Conservation (phyloP, 2,329 filamentous ascomycete species). For the Ilyonectria sp. region DNA sequence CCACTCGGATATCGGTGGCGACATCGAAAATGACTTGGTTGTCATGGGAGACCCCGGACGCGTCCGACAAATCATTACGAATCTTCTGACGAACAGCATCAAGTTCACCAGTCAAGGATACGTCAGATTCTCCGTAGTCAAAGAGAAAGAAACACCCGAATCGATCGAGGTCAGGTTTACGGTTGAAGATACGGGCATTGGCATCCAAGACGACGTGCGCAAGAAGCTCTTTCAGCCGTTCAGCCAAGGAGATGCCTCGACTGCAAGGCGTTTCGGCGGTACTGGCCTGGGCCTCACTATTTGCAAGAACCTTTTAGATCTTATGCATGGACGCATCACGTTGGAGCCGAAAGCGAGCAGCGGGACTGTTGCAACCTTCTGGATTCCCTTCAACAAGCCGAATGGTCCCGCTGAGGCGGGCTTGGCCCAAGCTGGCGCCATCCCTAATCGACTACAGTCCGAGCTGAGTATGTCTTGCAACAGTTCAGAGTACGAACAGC, state of each 20-base stretch:
- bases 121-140: conserved; percentile 76
- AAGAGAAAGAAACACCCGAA: conserved; percentile 75
- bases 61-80: conserved; percentile 86
- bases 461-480: conserved; percentile 77
- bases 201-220: conserved; percentile 83
- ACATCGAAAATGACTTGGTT: conserved; percentile 77
- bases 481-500: conserved; percentile 74
- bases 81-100: conserved; percentile 83
- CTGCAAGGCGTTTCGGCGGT: conserved; percentile 83
- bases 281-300: conserved; percentile 86
- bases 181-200: conserved; percentile 85
- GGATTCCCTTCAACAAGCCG: conserved; percentile 83
- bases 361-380: conserved; percentile 83
- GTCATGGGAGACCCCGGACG: conserved; percentile 90
- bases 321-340: conserved; percentile 84
- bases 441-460: conserved; percentile 78
- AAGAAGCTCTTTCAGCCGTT: conserved; percentile 84
- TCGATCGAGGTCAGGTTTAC: conserved; percentile 78
- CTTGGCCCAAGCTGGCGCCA: conserved; percentile 73
- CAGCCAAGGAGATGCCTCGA: conserved; percentile 86
- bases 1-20: conserved; percentile 73
- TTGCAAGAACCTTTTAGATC: conserved; percentile 83
- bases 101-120: conserved; percentile 81
- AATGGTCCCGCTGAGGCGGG: conserved; percentile 64
- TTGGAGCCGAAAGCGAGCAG: conserved; percentile 76